Base-by-base conservation (phyloP, 1,284 basidiomycete genomes). In the Kalmanozyma brasiliensis region DNA sequence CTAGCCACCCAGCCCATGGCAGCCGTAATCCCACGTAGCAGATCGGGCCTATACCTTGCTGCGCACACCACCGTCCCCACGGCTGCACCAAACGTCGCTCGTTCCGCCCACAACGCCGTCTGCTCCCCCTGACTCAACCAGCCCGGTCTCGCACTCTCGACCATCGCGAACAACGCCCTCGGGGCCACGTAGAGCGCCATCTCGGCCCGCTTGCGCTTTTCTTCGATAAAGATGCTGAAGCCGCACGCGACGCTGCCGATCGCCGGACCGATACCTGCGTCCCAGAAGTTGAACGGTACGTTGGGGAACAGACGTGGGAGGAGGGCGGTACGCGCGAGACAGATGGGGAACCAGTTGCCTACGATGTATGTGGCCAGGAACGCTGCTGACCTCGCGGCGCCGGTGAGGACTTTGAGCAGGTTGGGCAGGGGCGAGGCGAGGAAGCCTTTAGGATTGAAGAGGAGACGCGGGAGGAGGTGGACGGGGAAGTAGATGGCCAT, bases 161-260 rank as follows among this genome's bases (percentile, higher is more conserved):
- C 70, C 35, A 75, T 53, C 1, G 79, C 77, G 36, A 78, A 80
- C 30, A 83, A 48, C 14, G 83, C 83, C 17, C 83, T 45, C n/a
- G 83, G 82, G 2, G 83, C 82, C 6, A 80, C 79, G 55, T 82
- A 84, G 19, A 84, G 57, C 16, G 82, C 82, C 83, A 84, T 84
- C 56, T 84, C 83, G 1, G 79, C 74, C 10, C 83, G 52, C 33
- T 83, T 76, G 9, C 79, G 68, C 58, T 80, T 82, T 62, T 83
- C 82, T 52, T 83, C 83, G 35, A 84, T 77, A 19, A 84, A 72
- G 33, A 84, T 77, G 26, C 46, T 46, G n/a, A 64, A 79, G 4
- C 74, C 72, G 29, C 68, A 79, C 2, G 56, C 66, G 26, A 73
- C 32, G 32, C 53, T 59, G 43, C 74, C 76, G 36, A 78, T 19